These are phyloP conservation scores for Penicillium steckii DNA, from an alignment of 495 filamentous ascomycete species.

Conservation along the genomic window DNA sequence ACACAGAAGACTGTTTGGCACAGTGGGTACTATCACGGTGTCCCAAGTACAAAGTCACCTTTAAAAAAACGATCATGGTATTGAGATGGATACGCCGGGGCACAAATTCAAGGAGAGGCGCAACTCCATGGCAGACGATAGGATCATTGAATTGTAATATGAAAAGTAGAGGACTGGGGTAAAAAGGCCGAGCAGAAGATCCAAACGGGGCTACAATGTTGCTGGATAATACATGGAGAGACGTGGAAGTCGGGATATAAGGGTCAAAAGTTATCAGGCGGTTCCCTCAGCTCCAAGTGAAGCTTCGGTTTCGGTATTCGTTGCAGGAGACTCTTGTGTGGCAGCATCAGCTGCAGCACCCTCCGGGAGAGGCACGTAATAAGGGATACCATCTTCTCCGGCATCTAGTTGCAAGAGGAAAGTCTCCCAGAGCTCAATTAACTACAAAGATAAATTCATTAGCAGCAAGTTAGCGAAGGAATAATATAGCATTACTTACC, in stretches of 20 bases:
- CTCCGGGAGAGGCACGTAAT: constrained; percentile 60
- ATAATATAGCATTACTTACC: constrained; percentile 49
- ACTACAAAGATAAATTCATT: constrained; percentile 51
- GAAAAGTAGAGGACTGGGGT: not conserved
- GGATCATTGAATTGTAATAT: constrained; percentile 3
- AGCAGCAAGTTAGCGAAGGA: not conserved
- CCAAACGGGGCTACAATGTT: not conserved
- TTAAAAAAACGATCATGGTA: constrained; percentile 19
- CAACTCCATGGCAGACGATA: constrained; percentile 6
- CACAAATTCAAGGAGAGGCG: not conserved
- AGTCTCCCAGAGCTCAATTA: constrained; percentile 98
- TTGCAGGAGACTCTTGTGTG: constrained; percentile 20
- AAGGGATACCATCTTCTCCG: constrained; percentile 81
- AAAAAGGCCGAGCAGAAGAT: not conserved
- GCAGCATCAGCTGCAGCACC: constrained; percentile 16
- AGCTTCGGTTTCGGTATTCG: constrained; percentile 31
- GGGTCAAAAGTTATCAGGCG: constrained; percentile 2
- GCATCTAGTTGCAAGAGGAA: constrained; percentile 93
- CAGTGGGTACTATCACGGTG: not conserved
- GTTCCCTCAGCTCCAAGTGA: constrained; percentile 20
- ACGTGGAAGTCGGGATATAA: not conserved
- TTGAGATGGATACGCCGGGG: constrained; percentile 7
- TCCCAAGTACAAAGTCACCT: not conserved
- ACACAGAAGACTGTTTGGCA: too few relatives aligned
- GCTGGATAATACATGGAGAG: constrained; percentile 1